Evolutionary conservation across 2,329 filamentous ascomycete genomes (phyloP).

Genomic region (Coniochaeta prunicola): DNA sequence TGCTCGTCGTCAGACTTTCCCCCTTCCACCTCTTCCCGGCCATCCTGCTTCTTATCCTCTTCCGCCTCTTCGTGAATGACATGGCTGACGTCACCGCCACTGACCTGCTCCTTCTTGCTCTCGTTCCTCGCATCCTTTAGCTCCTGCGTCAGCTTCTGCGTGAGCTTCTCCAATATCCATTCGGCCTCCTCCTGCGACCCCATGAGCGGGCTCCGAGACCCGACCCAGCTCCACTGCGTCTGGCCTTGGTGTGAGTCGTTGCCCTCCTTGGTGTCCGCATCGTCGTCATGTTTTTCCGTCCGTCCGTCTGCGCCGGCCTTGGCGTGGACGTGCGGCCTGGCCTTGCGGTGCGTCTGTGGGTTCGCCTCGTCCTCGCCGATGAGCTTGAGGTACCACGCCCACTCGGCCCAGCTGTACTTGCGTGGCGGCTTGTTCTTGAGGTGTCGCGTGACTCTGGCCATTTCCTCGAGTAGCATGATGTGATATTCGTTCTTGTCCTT

Average conservation of each 20-base stretch:
- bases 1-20: not conserved
- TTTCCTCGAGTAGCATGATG: slow-evolving; percentile 64
- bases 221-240: slow-evolving; percentile 65
- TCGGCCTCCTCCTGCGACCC: slow-evolving; percentile 60
- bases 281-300: slow-evolving; percentile 2
- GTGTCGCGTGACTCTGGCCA: slow-evolving; percentile 58
- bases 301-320: not conserved
- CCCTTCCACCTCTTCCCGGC: slow-evolving; percentile 26
- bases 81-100: not conserved
- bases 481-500: slow-evolving; percentile 43
- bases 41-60: slow-evolving; percentile 32
- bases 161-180: slow-evolving; percentile 64
- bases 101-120: slow-evolving; percentile 26
- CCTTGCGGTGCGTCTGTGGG: slow-evolving; percentile 39
- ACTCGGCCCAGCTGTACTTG: slow-evolving; percentile 74
- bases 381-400: slow-evolving; percentile 75
- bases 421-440: slow-evolving; percentile 49
- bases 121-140: slow-evolving; percentile 29
- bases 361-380: slow-evolving; percentile 60
- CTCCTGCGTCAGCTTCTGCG: slow-evolving; percentile 46
- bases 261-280: slow-evolving; percentile 6
- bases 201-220: slow-evolving; percentile 61
- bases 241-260: slow-evolving; percentile 17
- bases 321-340: slow-evolving; percentile 1
- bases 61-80: not conserved